Percentiles rank a stretch among this genome's conserved stretches.
These are phyloP conservation scores for Diplocarpon rosae DNA, from an alignment of 2,329 filamentous ascomycete genomes.

Conservation along the genomic window DNA sequence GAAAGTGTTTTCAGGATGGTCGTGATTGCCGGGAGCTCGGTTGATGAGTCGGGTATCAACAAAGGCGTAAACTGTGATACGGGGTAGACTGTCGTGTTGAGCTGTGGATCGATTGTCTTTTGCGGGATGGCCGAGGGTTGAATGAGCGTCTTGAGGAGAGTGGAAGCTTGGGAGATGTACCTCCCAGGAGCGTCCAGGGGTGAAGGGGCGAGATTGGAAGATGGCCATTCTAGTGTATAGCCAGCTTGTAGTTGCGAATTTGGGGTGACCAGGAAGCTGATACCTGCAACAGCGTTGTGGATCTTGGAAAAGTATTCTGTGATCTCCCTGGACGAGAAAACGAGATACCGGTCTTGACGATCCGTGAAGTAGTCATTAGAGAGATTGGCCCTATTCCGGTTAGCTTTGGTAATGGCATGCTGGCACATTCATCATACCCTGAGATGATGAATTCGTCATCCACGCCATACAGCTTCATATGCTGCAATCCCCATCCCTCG, in stretches of 20 bases:
- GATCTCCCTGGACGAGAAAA: constrained; percentile 70
- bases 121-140: constrained; percentile 20
- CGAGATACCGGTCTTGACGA: constrained; percentile 85
- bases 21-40: constrained; percentile 74
- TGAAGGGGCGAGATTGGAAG: constrained; percentile 59
- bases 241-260: constrained; percentile 40
- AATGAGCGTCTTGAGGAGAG: constrained; percentile 55
- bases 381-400: constrained; percentile 57
- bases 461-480: constrained; percentile 97
- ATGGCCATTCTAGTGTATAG: constrained; percentile 62
- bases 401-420: constrained; percentile 3
- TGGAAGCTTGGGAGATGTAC: constrained; percentile 61
- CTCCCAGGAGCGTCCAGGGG: constrained; percentile 59
- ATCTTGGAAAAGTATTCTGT: constrained; percentile 74
- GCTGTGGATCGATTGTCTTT: neutral
- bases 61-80: constrained; percentile 82
- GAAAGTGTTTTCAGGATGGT: constrained; percentile 61
- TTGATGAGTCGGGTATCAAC: constrained; percentile 68
- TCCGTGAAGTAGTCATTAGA: constrained; percentile 95
- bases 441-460: constrained; percentile 95
- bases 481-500: constrained; percentile 94
- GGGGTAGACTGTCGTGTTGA: constrained; percentile 70
- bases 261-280: constrained; percentile 73
- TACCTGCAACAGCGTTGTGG: constrained; percentile 62
- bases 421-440: constrained; percentile 41